A percentile compares a stretch with the other conserved stretches of the same genome.
These are phyloP conservation scores for Glycyrrhiza uralensis DNA, from an alignment of 306 rosid genomes.

Conservation along the genomic window DNA sequence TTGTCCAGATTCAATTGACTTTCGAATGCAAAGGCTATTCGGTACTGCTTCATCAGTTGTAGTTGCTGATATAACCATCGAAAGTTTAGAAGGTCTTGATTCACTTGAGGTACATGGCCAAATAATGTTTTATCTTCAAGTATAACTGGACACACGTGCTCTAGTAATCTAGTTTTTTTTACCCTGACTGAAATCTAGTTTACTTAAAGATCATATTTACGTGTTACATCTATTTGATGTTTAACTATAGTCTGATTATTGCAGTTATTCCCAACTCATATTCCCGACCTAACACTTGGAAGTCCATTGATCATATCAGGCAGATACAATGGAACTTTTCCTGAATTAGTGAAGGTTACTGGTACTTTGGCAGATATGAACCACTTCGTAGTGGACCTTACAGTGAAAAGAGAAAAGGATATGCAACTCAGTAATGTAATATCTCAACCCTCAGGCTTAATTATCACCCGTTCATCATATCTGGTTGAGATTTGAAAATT, in stretches of 20 bases:
- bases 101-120: constrained; percentile 63
- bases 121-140: constrained; percentile 11
- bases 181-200: no score
- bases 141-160: background rate
- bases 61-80: constrained; percentile 57
- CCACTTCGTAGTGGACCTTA: constrained; percentile 53
- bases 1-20: constrained; percentile 58
- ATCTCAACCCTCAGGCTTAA: constrained; percentile 26
- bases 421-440: constrained; percentile 70
- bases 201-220: constrained; percentile 1
- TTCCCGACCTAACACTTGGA: constrained; percentile 74
- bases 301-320: constrained; percentile 83
- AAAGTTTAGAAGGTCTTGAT: constrained; percentile 60
- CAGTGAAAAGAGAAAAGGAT: constrained; percentile 70
- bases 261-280: constrained; percentile 71
- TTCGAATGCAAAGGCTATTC: constrained; percentile 60
- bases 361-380: constrained; percentile 78
- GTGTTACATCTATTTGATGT: background rate
- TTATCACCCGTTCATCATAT: background rate
- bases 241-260: constrained; percentile 18
- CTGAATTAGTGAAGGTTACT: constrained; percentile 51
- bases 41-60: constrained; percentile 54
- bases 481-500: constrained; percentile 5
- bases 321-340: constrained; percentile 76
- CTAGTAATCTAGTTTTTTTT: constrained; percentile 4